Evolutionary conservation across 371 early-diverging fungal genomes (phyloP).

Genomic region (Saksenaea oblongispora): DNA sequence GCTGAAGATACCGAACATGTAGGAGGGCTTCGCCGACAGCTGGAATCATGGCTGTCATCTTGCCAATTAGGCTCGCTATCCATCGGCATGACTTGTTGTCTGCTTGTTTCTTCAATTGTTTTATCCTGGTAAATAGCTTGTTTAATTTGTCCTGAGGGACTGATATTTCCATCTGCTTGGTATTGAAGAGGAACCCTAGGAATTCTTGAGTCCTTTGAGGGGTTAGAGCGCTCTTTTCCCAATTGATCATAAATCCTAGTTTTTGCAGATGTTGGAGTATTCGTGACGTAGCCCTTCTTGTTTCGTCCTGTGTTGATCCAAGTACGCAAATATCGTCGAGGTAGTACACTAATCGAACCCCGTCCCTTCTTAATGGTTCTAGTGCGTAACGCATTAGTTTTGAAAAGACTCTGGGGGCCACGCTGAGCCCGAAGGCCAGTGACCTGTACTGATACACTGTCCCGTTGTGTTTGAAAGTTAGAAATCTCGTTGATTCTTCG

Average conservation of each 20-base stretch:
- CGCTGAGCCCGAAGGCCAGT: too few species aligned
- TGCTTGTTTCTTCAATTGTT: too few species aligned
- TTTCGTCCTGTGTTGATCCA: constrained; percentile 1
- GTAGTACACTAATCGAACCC: constrained; percentile 11
- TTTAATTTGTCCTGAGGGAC: too few species aligned
- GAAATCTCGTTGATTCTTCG: neutral
- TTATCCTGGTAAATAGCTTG: too few species aligned
- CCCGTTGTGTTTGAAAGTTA: neutral
- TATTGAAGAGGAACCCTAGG: constrained; percentile 16
- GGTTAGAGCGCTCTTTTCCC: constrained; percentile 12
- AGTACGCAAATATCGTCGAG: constrained; percentile 20
- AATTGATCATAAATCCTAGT: constrained; percentile 14
- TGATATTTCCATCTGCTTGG: constrained; percentile 11
- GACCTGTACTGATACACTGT: too few species aligned
- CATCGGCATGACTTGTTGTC: too few species aligned
- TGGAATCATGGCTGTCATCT: too few species aligned
- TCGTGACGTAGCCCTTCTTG: neutral
- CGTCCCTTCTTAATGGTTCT: constrained; percentile 6
- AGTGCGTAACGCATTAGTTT: constrained; percentile 8
- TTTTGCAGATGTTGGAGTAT: neutral
- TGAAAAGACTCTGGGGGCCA: neutral
- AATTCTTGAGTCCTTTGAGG: constrained; percentile 8
- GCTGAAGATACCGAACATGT: too few species aligned
- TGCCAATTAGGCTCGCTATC: too few species aligned
- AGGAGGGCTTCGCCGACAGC: too few species aligned